phyloP scores from a whole-genome alignment of 1,284 basidiomycete genomes.

The Ustilago bromivora region DNA sequence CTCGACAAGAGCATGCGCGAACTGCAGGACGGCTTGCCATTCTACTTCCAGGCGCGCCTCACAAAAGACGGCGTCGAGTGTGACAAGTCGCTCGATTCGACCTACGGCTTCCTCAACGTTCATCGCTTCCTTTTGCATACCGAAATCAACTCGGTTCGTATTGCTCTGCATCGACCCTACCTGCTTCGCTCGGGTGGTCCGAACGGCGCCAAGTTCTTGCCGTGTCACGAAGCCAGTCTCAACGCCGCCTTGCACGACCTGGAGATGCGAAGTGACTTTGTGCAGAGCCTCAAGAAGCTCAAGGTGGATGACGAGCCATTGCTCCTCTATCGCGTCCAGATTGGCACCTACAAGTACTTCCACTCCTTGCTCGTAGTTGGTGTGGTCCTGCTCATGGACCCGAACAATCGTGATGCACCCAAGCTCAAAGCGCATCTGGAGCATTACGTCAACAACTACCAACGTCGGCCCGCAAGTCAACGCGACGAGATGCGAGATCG shows the following conservation, averaged over 20 bases:
- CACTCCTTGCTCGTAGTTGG: slow-evolving; percentile 59
- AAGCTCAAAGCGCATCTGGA: slow-evolving; percentile 48
- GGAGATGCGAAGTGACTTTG: slow-evolving; percentile 55
- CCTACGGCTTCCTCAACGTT: slow-evolving; percentile 55
- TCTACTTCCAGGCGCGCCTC: slow-evolving; percentile 51
- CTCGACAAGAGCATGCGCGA: slow-evolving; percentile 52
- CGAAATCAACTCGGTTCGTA: slow-evolving; percentile 59
- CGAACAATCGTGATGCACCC: slow-evolving; percentile 47
- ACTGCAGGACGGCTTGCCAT: slow-evolving; percentile 53
- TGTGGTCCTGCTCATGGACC: slow-evolving; percentile 59
- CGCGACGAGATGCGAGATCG: slow-evolving; percentile 61
- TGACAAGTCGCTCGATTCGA: slow-evolving; percentile 54
- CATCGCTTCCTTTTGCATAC: slow-evolving; percentile 63
- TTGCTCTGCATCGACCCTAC: slow-evolving; percentile 61
- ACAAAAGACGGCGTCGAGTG: slow-evolving; percentile 39
- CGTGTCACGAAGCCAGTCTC: slow-evolving; percentile 58
- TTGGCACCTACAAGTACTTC: slow-evolving; percentile 63
- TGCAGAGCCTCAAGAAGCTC: slow-evolving; percentile 29
- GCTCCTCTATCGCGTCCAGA: slow-evolving; percentile 49
- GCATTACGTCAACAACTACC: slow-evolving; percentile 41
- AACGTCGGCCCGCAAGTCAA: slow-evolving; percentile 16
- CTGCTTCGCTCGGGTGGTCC: slow-evolving; percentile 55
- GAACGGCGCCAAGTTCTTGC: slow-evolving; percentile 43
- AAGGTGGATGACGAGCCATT: slow-evolving; percentile 22
- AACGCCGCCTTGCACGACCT: slow-evolving; percentile 58